These are phyloP conservation scores for Calocybe cyanea DNA, from an alignment of 768 basidiomycete genomes.

Conservation along the genomic window DNA sequence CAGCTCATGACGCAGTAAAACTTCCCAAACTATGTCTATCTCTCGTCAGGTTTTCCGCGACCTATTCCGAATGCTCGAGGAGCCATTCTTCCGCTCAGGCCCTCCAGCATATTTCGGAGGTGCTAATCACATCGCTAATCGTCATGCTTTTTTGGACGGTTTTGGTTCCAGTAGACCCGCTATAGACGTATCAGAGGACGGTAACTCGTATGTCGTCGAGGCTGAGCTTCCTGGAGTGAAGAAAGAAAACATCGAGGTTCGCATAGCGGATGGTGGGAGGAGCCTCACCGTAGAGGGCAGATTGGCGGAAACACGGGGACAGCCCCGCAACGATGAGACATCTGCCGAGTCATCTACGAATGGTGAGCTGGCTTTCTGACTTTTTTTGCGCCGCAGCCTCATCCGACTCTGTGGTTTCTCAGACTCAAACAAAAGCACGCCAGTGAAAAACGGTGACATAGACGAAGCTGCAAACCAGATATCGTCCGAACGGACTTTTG, in stretches of 20 bases:
- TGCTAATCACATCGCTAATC: conserved; percentile 4
- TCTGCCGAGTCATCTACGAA: conserved; percentile 4
- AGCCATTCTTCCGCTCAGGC: conserved; percentile 48
- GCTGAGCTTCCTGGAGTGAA: conserved; percentile 78
- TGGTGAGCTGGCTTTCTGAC: not conserved
- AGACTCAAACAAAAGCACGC: not conserved
- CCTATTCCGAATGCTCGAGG: conserved; percentile 72
- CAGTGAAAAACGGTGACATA: conserved; percentile 17
- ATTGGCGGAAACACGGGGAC: conserved; percentile 27
- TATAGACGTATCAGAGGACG: conserved; percentile 66
- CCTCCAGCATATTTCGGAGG: conserved; percentile 16
- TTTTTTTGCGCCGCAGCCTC: too few species aligned
- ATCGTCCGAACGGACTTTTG: conserved; percentile 58
- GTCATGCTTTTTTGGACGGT: conserved; percentile 40
- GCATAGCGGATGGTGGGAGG: conserved; percentile 65
- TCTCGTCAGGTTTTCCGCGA: conserved; percentile 63
- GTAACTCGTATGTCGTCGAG: conserved; percentile 62
- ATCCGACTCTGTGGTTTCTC: not conserved
- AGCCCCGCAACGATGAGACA: conserved; percentile 10
- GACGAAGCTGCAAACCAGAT: conserved; percentile 39
- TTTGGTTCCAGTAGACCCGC: conserved; percentile 46
- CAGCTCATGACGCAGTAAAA: not conserved
- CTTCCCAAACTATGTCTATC: conserved; percentile 49
- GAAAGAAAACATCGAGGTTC: conserved; percentile 71
- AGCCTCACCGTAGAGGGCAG: conserved; percentile 74